Conservation (phyloP, 2,329 filamentous ascomycete genomes). For the Furcasterigmium furcatum region DNA sequence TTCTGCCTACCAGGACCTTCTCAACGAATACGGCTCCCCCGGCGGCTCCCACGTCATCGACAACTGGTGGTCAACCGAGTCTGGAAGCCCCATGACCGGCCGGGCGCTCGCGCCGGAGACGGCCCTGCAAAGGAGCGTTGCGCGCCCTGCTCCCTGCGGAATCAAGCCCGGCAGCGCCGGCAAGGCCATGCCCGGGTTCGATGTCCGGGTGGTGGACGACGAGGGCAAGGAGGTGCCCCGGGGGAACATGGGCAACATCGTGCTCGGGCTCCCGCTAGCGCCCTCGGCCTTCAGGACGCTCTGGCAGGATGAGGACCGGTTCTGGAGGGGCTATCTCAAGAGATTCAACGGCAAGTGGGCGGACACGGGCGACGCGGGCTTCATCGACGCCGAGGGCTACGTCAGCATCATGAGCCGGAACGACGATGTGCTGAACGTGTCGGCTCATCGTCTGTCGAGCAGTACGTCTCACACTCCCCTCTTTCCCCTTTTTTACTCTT, state of each 20-base stretch:
- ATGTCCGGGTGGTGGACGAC: conserved; percentile 82
- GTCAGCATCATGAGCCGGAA: conserved; percentile 61
- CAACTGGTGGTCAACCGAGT: conserved; percentile 61
- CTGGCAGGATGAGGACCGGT: conserved; percentile 82
- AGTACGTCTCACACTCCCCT: conserved; percentile 46
- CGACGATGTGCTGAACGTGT: conserved; percentile 95
- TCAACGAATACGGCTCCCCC: conserved; percentile 62
- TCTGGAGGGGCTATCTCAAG: conserved; percentile 81
- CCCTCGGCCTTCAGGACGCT: conserved; percentile 84
- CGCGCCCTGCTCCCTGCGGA: conserved; percentile 37
- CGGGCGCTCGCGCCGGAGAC: conserved; percentile 34
- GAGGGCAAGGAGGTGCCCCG: conserved; percentile 66
- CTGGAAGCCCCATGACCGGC: conserved; percentile 56
- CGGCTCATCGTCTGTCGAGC: conserved; percentile 85
- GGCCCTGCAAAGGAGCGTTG: not conserved
- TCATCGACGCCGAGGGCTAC: conserved; percentile 73
- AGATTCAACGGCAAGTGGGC: conserved; percentile 80
- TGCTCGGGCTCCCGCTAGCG: conserved; percentile 76
- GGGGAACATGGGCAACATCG: conserved; percentile 87
- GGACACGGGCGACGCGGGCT: conserved; percentile 87
- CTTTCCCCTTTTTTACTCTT: conserved; percentile 3
- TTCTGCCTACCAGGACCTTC: conserved; percentile 72
- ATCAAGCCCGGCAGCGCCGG: conserved; percentile 86
- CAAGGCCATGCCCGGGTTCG: conserved; percentile 88
- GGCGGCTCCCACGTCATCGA: conserved; percentile 55